phyloP scores from a whole-genome alignment of 192 early-diverging fungal species.

The Coemansia guatemalensis region DNA sequence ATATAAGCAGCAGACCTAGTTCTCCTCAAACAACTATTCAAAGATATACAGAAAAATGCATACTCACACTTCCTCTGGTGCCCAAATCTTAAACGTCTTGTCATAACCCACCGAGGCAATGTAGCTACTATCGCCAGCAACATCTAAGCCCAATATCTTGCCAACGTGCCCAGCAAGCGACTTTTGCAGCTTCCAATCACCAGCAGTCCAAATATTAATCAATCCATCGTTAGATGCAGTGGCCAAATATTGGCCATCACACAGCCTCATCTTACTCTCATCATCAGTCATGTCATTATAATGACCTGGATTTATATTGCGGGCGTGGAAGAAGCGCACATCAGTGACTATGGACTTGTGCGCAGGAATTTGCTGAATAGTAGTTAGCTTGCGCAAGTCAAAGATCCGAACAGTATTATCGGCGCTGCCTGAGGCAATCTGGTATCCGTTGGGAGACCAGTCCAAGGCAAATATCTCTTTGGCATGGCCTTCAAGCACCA shows the following conservation, averaged over 20 bases:
- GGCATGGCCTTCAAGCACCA: slow-evolving; percentile 88
- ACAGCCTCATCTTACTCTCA: slow-evolving; percentile 27
- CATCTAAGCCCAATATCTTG: slow-evolving; percentile 87
- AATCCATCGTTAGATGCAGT: slow-evolving; percentile 86
- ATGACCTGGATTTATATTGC: background rate
- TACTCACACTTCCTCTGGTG: slow-evolving; percentile 51
- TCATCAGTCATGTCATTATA: slow-evolving; percentile 23
- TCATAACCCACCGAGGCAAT: slow-evolving; percentile 88
- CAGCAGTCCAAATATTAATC: slow-evolving; percentile 90
- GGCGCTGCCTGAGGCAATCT: slow-evolving; percentile 86
- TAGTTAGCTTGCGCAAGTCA: slow-evolving; percentile 81
- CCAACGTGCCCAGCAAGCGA: slow-evolving; percentile 84
- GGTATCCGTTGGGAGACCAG: slow-evolving; percentile 92
- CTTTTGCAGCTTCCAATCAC: slow-evolving; percentile 91
- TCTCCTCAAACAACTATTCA: background rate
- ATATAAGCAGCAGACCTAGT: background rate
- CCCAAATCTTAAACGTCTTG: slow-evolving; percentile 94
- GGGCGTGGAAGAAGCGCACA: slow-evolving; percentile 63
- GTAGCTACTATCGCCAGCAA: slow-evolving; percentile 74
- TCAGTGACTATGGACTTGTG: slow-evolving; percentile 89
- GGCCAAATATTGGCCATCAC: slow-evolving; percentile 77
- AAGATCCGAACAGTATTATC: slow-evolving; percentile 92
- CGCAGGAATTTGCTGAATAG: slow-evolving; percentile 83
- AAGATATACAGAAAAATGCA: background rate
- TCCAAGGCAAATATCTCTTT: slow-evolving; percentile 86